phyloP scores from a whole-genome alignment of 2,329 filamentous ascomycete genomes.

The Sclerotinia trifoliorum region DNA sequence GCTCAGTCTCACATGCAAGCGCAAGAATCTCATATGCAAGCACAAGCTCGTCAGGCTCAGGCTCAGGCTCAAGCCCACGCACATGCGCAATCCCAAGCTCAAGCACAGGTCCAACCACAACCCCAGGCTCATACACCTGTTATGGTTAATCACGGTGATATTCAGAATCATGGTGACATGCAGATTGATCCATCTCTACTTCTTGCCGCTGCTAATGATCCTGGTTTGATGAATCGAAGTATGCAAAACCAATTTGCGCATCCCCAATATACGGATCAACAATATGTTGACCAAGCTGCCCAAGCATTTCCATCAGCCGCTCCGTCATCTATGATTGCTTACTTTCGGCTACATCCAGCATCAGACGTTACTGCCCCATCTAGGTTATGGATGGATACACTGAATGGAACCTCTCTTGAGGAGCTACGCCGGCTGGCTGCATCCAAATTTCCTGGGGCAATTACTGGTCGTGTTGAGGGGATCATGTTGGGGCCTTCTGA shows the following conservation, averaged over 20 bases:
- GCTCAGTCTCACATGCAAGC: slow-evolving; percentile 27
- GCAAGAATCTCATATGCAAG: slow-evolving; percentile 25
- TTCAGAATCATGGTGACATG: slow-evolving; percentile 57
- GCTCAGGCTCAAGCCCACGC: slow-evolving; percentile 27
- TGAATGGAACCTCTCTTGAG: slow-evolving; percentile 54
- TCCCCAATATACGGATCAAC: slow-evolving; percentile 38
- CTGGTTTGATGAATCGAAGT: slow-evolving; percentile 39
- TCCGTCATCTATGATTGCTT: slow-evolving; percentile 54
- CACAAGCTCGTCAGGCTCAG: slow-evolving; percentile 28
- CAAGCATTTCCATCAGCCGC: slow-evolving; percentile 40
- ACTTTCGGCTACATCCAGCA: slow-evolving; percentile 66
- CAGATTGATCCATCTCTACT: slow-evolving; percentile 65
- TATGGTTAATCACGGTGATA: slow-evolving; percentile 47
- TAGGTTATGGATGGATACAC: slow-evolving; percentile 65
- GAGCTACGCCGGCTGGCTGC: slow-evolving; percentile 63
- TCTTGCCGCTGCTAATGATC: slow-evolving; percentile 48
- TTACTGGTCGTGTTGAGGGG: slow-evolving; percentile 63
- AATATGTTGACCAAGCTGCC: slow-evolving; percentile 43
- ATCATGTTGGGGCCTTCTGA: slow-evolving; percentile 55
- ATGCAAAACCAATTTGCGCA: slow-evolving; percentile 39
- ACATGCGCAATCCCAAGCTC: slow-evolving; percentile 30
- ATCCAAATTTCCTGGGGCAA: slow-evolving; percentile 58
- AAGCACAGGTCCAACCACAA: slow-evolving; percentile 21
- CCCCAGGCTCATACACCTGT: slow-evolving; percentile 28
- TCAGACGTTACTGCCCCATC: slow-evolving; percentile 53